phyloP scores from a whole-genome alignment of 208 protist species.

The Leishmania martiniquensis region DNA sequence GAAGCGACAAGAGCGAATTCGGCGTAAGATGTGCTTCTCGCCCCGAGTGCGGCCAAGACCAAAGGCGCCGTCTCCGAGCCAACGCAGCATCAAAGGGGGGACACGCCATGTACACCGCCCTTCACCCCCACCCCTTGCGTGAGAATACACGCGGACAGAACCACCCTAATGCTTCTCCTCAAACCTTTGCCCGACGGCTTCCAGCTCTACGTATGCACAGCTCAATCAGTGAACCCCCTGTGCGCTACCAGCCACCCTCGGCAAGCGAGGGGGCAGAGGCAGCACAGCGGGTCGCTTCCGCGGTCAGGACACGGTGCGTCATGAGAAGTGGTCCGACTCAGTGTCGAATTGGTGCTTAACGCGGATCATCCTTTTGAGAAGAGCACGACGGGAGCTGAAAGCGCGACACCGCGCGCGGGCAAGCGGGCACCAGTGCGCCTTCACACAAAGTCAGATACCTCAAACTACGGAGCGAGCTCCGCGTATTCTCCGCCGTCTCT shows the following conservation, averaged over 20 bases:
- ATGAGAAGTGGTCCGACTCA: conserved; percentile 37
- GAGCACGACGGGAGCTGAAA: neutral
- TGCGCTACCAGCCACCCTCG: neutral
- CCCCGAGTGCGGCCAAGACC: neutral
- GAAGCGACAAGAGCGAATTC: conserved; percentile 41
- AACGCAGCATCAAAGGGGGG: neutral
- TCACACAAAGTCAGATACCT: neutral
- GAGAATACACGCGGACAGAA: neutral
- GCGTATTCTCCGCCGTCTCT: neutral
- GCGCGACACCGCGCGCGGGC: neutral
- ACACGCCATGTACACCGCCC: neutral
- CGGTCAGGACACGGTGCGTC: conserved; percentile 41
- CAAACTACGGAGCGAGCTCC: neutral
- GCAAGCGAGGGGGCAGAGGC: neutral
- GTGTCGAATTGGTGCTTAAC: conserved; percentile 49
- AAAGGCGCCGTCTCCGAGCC: neutral
- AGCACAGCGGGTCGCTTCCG: conserved; percentile 17
- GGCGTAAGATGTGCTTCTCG: neutral
- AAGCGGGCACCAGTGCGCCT: neutral
- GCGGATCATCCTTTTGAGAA: conserved; percentile 26
- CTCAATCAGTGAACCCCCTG: conserved; percentile 1
- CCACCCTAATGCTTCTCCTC: neutral
- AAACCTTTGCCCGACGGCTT: neutral
- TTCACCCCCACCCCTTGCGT: neutral
- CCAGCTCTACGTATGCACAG: neutral